Percentiles rank a stretch among this genome's conserved stretches.
These are phyloP conservation scores for Avicennia marina DNA, from an alignment of 257 asterid species.

Conservation along the genomic window DNA sequence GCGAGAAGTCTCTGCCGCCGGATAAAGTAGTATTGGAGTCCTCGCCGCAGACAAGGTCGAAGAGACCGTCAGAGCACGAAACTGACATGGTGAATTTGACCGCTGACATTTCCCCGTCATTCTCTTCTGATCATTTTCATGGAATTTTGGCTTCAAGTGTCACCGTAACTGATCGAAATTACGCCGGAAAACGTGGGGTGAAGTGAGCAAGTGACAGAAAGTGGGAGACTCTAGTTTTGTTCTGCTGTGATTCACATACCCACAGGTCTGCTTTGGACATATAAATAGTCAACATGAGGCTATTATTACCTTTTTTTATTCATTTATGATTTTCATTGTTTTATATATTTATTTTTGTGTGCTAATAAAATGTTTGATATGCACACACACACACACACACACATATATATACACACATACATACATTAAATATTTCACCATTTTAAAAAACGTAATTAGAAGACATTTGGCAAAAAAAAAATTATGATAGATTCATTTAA, in stretches of 20 bases:
- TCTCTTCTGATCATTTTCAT: slow-evolving; percentile 35
- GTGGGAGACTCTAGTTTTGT: slow-evolving; percentile 33
- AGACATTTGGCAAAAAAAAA: neutral
- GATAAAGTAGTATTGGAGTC: slow-evolving; percentile 46
- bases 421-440: neutral
- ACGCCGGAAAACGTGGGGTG: slow-evolving; percentile 37
- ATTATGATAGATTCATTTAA: too few species aligned
- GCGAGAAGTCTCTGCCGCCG: slow-evolving; percentile 36
- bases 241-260: slow-evolving; percentile 29
- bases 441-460: neutral
- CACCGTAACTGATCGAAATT: slow-evolving; percentile 55
- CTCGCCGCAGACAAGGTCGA: slow-evolving; percentile 90
- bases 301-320: neutral
- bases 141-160: neutral
- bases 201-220: neutral
- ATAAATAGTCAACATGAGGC: slow-evolving; percentile 40
- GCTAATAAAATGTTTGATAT: too few species aligned
- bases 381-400: too few species aligned
- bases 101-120: slow-evolving; percentile 35
- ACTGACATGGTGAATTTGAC: slow-evolving; percentile 55
- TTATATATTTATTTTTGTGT: neutral
- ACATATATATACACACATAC: too few species aligned
- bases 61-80: slow-evolving; percentile 73
- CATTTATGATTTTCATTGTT: neutral
- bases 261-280: slow-evolving; percentile 39